Percentiles rank a stretch among this genome's conserved stretches.
Conservation (phyloP, 164 flowering plant genomes). For the Vitis labrusca region DNA sequence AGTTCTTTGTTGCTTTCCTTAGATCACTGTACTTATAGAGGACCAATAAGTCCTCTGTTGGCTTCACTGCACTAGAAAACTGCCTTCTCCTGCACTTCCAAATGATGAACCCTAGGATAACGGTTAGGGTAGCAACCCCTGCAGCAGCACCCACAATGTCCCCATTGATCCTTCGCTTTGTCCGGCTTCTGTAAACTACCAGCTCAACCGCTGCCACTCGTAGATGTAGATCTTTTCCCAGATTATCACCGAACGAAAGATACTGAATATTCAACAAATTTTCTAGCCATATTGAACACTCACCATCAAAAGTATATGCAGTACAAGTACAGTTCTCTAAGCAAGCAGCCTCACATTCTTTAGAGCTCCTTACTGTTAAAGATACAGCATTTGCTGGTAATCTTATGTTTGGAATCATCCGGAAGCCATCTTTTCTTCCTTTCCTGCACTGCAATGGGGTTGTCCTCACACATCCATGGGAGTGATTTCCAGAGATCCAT, state of each 20-base stretch:
- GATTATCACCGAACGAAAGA: neutral
- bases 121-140: neutral
- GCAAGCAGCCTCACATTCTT: neutral
- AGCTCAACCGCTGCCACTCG: neutral
- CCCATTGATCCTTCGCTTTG: neutral
- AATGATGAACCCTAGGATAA: neutral
- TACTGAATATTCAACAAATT: neutral
- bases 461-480: constrained; percentile 6
- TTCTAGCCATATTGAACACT: constrained; percentile 1
- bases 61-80: neutral
- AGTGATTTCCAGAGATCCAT: neutral
- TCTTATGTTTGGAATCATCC: neutral
- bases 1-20: neutral
- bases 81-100: neutral
- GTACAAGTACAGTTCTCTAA: constrained; percentile 1
- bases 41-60: neutral
- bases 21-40: neutral
- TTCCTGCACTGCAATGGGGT: neutral
- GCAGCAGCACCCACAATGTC: neutral
- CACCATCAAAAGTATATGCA: neutral
- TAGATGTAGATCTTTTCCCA: neutral
- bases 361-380: neutral
- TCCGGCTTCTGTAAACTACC: neutral
- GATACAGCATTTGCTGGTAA: neutral
- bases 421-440: neutral